Conservation (phyloP, 495 filamentous ascomycete genomes). For the Cercophora sp. region DNA sequence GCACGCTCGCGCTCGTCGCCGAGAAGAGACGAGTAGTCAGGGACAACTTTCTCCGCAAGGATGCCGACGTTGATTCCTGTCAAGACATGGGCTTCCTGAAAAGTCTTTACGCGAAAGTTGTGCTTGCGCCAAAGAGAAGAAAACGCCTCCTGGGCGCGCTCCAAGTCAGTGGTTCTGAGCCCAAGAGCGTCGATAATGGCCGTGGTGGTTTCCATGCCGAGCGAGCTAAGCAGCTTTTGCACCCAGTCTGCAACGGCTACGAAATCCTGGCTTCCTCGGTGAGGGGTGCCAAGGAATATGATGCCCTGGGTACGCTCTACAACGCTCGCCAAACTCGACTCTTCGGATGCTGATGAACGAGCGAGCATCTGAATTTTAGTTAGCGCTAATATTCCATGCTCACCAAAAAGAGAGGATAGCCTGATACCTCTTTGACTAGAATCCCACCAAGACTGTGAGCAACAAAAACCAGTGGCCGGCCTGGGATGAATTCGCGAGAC, state of each 20-base stretch:
- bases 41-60: slow-evolving; percentile 21
- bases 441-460: neutral
- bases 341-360: neutral
- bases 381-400: no score
- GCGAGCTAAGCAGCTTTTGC: neutral
- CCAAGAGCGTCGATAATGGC: slow-evolving; percentile 10
- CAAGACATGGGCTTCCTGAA: slow-evolving; percentile 12
- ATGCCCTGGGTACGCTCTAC: slow-evolving; percentile 26
- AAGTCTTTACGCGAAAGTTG: slow-evolving; percentile 18
- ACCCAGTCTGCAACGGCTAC: neutral
- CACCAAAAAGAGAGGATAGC: neutral
- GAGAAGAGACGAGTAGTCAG: slow-evolving; percentile 25
- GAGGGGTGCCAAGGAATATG: slow-evolving; percentile 39
- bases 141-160: slow-evolving; percentile 14
- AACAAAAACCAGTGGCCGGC: neutral
- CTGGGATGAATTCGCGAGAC: neutral
- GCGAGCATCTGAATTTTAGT: neutral
- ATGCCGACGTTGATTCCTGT: slow-evolving; percentile 2
- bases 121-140: slow-evolving; percentile 12
- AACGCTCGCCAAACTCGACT: neutral
- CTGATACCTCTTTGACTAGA: neutral
- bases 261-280: slow-evolving; percentile 26
- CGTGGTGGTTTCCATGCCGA: slow-evolving; percentile 6
- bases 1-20: slow-evolving; percentile 20
- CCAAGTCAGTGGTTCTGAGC: slow-evolving; percentile 7